Percentiles rank a stretch among this genome's conserved stretches.
These are phyloP conservation scores for Choricystis sp. DNA, from an alignment of 139 green algal genomes.

Conservation along the genomic window DNA sequence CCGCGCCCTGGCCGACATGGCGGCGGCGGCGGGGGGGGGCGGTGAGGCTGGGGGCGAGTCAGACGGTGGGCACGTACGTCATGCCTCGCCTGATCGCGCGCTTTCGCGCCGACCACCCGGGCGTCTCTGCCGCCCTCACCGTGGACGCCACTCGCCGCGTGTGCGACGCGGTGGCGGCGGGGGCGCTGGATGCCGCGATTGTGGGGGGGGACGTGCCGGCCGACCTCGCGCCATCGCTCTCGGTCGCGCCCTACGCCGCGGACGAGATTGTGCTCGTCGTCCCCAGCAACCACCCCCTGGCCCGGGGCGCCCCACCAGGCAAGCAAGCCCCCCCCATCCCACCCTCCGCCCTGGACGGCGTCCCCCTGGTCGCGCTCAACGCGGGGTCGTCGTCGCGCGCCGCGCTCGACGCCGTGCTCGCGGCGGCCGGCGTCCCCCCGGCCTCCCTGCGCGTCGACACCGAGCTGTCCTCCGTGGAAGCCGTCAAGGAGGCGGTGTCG, in stretches of 20 bases:
- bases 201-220: slow-evolving; percentile 23
- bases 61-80: slow-evolving; percentile 29
- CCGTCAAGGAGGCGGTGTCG: slow-evolving; percentile 28
- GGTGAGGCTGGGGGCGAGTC: slow-evolving; percentile 17
- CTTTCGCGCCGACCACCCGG: slow-evolving; percentile 7
- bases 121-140: slow-evolving; percentile 4
- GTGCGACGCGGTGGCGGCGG: slow-evolving; percentile 13
- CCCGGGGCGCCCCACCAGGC: not conserved
- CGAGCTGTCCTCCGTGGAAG: slow-evolving; percentile 33
- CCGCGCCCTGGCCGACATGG: slow-evolving; percentile 8
- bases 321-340: not conserved
- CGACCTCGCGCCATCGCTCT: slow-evolving; percentile 6
- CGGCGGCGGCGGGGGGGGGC: not conserved
- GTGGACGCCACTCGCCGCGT: slow-evolving; percentile 15
- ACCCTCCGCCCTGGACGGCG: slow-evolving; percentile 12
- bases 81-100: slow-evolving; percentile 20
- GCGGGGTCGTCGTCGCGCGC: slow-evolving; percentile 9
- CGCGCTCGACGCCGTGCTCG: slow-evolving; percentile 12
- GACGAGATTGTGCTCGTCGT: slow-evolving; percentile 27
- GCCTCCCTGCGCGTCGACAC: not conserved
- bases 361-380: slow-evolving; percentile 17
- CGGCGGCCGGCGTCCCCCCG: slow-evolving; percentile 9
- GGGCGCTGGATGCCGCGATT: slow-evolving; percentile 22
- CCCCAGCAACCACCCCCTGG: slow-evolving; percentile 13
- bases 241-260: slow-evolving; percentile 12